Conservation (phyloP, 768 basidiomycete species). For the Pilatotrama ljubarskyi region DNA sequence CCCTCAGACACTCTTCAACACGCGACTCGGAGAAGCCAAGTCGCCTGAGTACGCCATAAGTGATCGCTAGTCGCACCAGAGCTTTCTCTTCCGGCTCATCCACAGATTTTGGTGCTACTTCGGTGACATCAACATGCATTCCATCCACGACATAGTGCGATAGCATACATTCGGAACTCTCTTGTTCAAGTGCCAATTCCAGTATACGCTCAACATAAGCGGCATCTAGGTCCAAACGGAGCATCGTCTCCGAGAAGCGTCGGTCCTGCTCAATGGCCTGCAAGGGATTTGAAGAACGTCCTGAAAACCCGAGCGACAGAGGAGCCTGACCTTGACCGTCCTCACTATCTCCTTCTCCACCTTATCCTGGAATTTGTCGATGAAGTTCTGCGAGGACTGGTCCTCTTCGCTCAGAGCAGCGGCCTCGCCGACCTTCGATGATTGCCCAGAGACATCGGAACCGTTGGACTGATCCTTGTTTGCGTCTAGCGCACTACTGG, state of each 20-base stretch:
- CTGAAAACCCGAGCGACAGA: no score
- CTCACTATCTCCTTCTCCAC: conserved; percentile 82
- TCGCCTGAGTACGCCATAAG: conserved; percentile 77
- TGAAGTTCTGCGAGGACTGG: conserved; percentile 62
- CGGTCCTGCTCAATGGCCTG: conserved; percentile 84
- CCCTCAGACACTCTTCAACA: conserved; percentile 69
- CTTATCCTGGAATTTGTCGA: conserved; percentile 85
- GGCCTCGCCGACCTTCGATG: conserved; percentile 33
- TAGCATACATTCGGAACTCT: conserved; percentile 35
- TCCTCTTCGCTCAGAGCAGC: conserved; percentile 47
- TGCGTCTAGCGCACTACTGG: conserved; percentile 25
- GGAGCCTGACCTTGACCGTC: conserved; percentile 59
- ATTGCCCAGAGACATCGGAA: neutral
- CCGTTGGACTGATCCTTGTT: conserved; percentile 5
- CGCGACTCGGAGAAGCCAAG: conserved; percentile 72
- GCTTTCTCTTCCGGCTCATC: conserved; percentile 73
- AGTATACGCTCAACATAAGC: conserved; percentile 60
- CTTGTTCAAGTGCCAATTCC: conserved; percentile 43
- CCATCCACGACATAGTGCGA: neutral
- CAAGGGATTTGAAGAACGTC: neutral
- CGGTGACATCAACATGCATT: neutral
- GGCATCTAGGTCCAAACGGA: conserved; percentile 62
- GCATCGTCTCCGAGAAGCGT: conserved; percentile 64
- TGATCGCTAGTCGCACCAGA: conserved; percentile 68
- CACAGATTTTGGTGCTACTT: conserved; percentile 37